A percentile compares a stretch with the other conserved stretches of the same genome.
Evolutionary conservation across 495 filamentous ascomycete genomes (phyloP).

Genomic region (Trichoderma reesei): DNA sequence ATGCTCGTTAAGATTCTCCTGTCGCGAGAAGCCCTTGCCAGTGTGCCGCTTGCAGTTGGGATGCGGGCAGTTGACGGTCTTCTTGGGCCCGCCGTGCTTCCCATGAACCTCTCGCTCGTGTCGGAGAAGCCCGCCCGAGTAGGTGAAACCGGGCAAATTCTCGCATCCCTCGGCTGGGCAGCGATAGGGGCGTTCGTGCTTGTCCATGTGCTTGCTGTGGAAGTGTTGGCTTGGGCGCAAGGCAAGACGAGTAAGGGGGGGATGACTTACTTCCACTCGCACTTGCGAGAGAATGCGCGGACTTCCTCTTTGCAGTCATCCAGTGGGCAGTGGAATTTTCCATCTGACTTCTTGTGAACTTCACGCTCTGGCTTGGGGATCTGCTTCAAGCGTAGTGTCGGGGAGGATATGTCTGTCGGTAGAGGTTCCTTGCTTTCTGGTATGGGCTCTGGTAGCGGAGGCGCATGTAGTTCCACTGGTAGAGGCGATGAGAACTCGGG

Average conservation of each 20-base stretch:
- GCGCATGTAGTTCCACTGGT: slow-evolving; percentile 3
- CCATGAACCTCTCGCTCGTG: slow-evolving; percentile 89
- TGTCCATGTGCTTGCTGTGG: slow-evolving; percentile 88
- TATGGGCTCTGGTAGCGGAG: neutral
- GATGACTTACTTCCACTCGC: slow-evolving; percentile 78
- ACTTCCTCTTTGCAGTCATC: slow-evolving; percentile 45
- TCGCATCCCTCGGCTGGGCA: slow-evolving; percentile 68
- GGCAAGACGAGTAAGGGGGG: neutral
- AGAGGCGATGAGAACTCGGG: slow-evolving; percentile 10
- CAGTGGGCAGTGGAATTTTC: slow-evolving; percentile 60
- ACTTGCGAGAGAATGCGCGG: slow-evolving; percentile 65
- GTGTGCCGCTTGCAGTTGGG: slow-evolving; percentile 70
- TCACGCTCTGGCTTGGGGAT: slow-evolving; percentile 41
- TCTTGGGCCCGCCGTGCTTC: slow-evolving; percentile 73
- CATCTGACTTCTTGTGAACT: slow-evolving; percentile 49
- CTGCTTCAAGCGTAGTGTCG: slow-evolving; percentile 32
- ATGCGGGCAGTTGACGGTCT: slow-evolving; percentile 67
- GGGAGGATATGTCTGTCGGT: slow-evolving; percentile 15
- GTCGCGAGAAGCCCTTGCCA: slow-evolving; percentile 69
- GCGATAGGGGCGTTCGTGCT: slow-evolving; percentile 85
- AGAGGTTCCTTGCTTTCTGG: slow-evolving; percentile 20
- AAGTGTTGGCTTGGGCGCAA: slow-evolving; percentile 2
- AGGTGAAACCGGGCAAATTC: slow-evolving; percentile 87
- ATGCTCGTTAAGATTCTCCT: slow-evolving; percentile 86
- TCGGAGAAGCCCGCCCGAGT: slow-evolving; percentile 75